Evolutionary conservation across 2,329 filamentous ascomycete genomes (phyloP).

Genomic region (Penicillium sp.): DNA sequence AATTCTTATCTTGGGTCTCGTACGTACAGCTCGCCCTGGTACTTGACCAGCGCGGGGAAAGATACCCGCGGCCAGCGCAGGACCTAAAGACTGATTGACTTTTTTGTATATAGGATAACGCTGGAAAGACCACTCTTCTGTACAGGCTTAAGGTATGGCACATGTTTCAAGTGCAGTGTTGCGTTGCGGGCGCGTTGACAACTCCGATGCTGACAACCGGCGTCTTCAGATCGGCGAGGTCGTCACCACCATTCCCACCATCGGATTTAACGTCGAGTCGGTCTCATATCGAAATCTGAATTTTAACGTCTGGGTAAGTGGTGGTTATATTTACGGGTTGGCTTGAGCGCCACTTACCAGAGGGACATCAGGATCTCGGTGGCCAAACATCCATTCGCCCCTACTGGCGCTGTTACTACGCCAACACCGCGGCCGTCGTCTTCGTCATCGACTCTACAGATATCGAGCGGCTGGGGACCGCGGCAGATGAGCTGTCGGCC

Average conservation of each 20-base stretch:
- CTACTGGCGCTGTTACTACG: slow-evolving; percentile 99
- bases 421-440: slow-evolving; percentile 95
- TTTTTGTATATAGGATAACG: slow-evolving; percentile 69
- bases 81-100: slow-evolving; percentile 10
- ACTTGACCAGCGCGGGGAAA: slow-evolving; percentile 13
- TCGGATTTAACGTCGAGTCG: slow-evolving; percentile 98
- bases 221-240: slow-evolving; percentile 82
- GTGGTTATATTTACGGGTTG: not conserved
- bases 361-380: slow-evolving; percentile 66
- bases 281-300: slow-evolving; percentile 98
- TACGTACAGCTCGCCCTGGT: slow-evolving; percentile 48
- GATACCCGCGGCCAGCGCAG: slow-evolving; percentile 1
- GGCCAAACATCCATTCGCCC: slow-evolving; percentile 98
- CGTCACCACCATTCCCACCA: slow-evolving; percentile 97
- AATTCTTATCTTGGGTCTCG: slow-evolving; percentile 89
- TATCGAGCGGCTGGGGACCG: slow-evolving; percentile 88
- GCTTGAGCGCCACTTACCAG: slow-evolving; percentile 3
- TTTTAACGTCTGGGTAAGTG: slow-evolving; percentile 92
- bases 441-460: slow-evolving; percentile 99
- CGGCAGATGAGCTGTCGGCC: slow-evolving; percentile 82
- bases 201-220: slow-evolving; percentile 9
- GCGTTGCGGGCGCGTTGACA: not conserved
- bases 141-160: slow-evolving; percentile 82
- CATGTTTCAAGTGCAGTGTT: not conserved
- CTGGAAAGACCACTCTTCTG: slow-evolving; percentile 92